Evolutionary conservation across 2,329 filamentous ascomycete species (phyloP).

Genomic region (Pseudocercospora fijiensis): DNA sequence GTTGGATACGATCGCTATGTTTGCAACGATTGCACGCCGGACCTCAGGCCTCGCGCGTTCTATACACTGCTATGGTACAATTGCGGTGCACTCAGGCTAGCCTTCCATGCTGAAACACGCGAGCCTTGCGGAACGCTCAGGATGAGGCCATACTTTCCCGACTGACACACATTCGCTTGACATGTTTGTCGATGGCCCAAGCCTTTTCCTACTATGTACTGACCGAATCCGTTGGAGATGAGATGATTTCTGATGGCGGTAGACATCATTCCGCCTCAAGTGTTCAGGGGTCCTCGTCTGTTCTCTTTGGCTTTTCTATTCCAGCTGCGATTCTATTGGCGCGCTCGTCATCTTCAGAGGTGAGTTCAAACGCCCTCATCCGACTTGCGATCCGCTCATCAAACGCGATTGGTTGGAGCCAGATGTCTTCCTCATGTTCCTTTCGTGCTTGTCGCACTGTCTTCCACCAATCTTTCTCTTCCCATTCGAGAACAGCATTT

Average conservation of each 20-base stretch:
- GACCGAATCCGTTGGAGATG: constrained; percentile 6
- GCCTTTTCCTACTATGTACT: neutral
- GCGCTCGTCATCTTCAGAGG: constrained; percentile 66
- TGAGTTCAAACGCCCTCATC: constrained; percentile 77
- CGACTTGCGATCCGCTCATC: constrained; percentile 72
- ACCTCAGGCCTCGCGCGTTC: constrained; percentile 1
- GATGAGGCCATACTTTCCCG: neutral
- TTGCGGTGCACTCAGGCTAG: neutral
- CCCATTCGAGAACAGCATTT: constrained; percentile 62
- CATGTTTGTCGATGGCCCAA: neutral
- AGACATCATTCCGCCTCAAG: neutral
- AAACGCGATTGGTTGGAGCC: constrained; percentile 67
- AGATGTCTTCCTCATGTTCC: constrained; percentile 61
- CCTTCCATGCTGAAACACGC: constrained; percentile 6
- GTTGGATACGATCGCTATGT: neutral
- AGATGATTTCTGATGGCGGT: neutral
- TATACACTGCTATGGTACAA: constrained; percentile 4
- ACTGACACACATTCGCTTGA: neutral
- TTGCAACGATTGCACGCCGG: neutral
- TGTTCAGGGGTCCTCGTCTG: constrained; percentile 2
- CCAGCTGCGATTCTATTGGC: constrained; percentile 49
- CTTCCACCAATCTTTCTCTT: constrained; percentile 84
- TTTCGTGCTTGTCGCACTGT: constrained; percentile 58
- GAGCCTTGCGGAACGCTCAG: constrained; percentile 2
- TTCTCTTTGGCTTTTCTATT: constrained; percentile 13